Base-by-base conservation (phyloP, 495 filamentous ascomycete genomes). In the Xanthoparmelia taractica region DNA sequence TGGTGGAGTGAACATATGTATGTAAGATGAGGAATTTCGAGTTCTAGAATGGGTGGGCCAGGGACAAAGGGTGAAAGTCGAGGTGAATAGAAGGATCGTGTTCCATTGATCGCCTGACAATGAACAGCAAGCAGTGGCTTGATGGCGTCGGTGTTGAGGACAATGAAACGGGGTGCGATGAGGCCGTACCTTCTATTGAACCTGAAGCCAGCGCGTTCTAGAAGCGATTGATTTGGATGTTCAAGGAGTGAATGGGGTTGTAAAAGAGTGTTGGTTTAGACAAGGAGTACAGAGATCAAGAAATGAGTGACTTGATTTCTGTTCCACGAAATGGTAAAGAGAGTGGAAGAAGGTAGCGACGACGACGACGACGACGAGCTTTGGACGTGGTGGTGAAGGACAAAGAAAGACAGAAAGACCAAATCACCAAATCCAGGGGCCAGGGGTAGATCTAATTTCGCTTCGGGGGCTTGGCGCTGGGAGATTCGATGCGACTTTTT, bases 251-350 rank as follows among this genome's bases (percentile, higher is more conserved):
- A 48, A 40, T 63, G 54, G 23, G 38, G 31, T 18, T n/a, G 55
- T 57, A 47, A 63, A 63, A 58, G 54, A 63, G 47, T 18, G 61
- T 38, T 37, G 34, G 34, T 17, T 57, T 38, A 18, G 52, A 65
- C 58, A 38, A 59, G 15, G 7, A 48, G 27, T 48, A 45, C 50
- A 60, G 57, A 40, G 47, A 65, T 43, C 63, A 61, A 65, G 63
- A 61, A 65, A 65, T 37, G 63, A 65, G 63, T 65, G 63, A 65
- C 63, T 65, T 65, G 63, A 60, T 57, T 27, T 61, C 58, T 65
- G 58, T 63, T 17, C 37, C 25, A 58, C 23, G 15, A n/a, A 20
- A 63, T 47, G 17, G 52, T 47, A 15, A 34, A 36, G 36, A 31
- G 34, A 37, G 31, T 20, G 12, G 50, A 60, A 3, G n/a, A 20